Evolutionary conservation across 352 stramenopile genomes (phyloP).

Genomic region (Pythium periplocum): DNA sequence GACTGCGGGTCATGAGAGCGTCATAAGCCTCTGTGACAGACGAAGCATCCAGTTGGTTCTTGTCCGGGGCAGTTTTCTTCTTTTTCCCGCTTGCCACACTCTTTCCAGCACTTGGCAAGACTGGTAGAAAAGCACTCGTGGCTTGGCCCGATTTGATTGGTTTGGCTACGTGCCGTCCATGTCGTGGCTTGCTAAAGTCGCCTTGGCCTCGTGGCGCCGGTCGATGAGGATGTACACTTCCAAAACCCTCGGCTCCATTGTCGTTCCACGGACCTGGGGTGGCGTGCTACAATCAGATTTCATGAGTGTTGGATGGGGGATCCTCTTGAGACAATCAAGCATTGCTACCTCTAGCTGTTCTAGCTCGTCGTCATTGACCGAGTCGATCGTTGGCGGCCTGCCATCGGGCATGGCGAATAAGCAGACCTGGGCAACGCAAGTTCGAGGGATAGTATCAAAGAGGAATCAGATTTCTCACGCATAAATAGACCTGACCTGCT

Average conservation of each 20-base stretch:
- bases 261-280: slow-evolving; percentile 18
- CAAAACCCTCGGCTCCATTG: background rate
- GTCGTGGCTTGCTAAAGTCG: background rate
- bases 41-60: slow-evolving; percentile 23
- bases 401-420: no score
- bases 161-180: background rate
- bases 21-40: slow-evolving; percentile 43
- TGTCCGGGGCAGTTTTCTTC: background rate
- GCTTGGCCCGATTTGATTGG: background rate
- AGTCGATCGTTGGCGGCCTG: slow-evolving; percentile 2
- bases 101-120: slow-evolving; percentile 2
- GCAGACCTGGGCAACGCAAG: no score
- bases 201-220: background rate
- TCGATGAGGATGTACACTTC: no score
- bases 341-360: slow-evolving; percentile 12
- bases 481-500: no score
- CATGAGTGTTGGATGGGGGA: no score
- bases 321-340: no score
- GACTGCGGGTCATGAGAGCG: slow-evolving; percentile 38
- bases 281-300: slow-evolving; percentile 6
- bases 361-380: slow-evolving; percentile 15
- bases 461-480: no score
- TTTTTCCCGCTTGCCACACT: no score
- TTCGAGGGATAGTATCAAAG: no score
- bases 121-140: slow-evolving; percentile 3